Evolutionary conservation across 805 yeast genomes (phyloP).

Genomic region (Teunomyces cretensis): DNA sequence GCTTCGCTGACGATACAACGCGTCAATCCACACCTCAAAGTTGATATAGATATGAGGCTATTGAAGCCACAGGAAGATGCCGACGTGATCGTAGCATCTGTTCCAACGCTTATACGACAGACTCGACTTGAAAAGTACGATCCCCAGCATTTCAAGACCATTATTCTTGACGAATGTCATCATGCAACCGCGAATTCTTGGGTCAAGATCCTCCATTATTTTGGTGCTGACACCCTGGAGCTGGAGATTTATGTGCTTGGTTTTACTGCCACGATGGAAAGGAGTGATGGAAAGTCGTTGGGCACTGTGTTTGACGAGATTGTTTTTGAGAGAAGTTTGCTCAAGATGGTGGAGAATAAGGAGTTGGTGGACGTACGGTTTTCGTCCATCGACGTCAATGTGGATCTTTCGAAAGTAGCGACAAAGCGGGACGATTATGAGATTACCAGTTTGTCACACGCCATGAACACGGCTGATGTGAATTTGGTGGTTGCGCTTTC

Average conservation of each 20-base stretch:
- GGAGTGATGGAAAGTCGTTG: slow-evolving; percentile 69
- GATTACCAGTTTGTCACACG: slow-evolving; percentile 48
- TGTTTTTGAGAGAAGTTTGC: slow-evolving; percentile 64
- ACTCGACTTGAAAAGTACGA: slow-evolving; percentile 52
- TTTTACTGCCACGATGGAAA: slow-evolving; percentile 81
- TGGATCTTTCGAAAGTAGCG: slow-evolving; percentile 40
- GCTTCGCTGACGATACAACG: slow-evolving; percentile 51
- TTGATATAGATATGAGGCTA: slow-evolving; percentile 72
- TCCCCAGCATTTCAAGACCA: slow-evolving; percentile 63
- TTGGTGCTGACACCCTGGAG: slow-evolving; percentile 44
- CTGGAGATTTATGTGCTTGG: slow-evolving; percentile 66
- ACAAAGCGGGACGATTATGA: slow-evolving; percentile 53
- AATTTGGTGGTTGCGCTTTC: slow-evolving; percentile 59
- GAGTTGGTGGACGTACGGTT: slow-evolving; percentile 72
- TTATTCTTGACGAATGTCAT: slow-evolving; percentile 90
- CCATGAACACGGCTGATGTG: slow-evolving; percentile 52
- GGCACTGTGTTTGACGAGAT: slow-evolving; percentile 66
- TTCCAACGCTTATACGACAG: slow-evolving; percentile 56
- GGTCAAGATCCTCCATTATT: slow-evolving; percentile 54
- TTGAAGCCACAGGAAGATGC: slow-evolving; percentile 41
- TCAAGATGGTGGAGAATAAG: slow-evolving; percentile 64
- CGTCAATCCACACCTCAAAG: slow-evolving; percentile 49
- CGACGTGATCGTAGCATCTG: slow-evolving; percentile 76
- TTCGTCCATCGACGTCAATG: slow-evolving; percentile 52
- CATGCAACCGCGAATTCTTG: slow-evolving; percentile 81